Evolutionary conservation across 331 rosid genomes (phyloP), one percentile per base, ranked within the genome.

Genomic region (Rosa hybrid): DNA sequence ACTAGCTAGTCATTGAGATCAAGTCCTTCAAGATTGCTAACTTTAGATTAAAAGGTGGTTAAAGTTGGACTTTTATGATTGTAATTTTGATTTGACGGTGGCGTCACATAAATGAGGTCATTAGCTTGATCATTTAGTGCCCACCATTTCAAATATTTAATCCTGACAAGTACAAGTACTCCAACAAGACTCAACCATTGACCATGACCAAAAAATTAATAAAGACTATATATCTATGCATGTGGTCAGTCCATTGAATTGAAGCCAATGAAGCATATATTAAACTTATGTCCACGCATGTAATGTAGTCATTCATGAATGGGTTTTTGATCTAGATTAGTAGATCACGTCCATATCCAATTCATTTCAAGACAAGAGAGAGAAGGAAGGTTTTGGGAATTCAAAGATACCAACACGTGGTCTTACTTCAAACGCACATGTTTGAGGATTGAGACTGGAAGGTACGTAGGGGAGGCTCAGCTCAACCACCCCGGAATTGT

Each of bases 191-290:
- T 53, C 38, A 64, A 12, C 25, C 74, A 78, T 25, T 80, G 89
- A 86, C 83, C 86, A 34, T 49, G 88, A 83, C 89, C 81, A 75
- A 77, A 84, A 20, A 48, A 67, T 71, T 51, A 21, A 60, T 1
- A 4, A 83, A 68, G 14, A 0, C 2, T 44, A 27, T 16, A 13
- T 4, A 13, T 4, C 39, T 34, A 45, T 42, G 46, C 25, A 53
- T 72, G 60, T 54, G 79, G 87, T 84, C 84, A 78, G 74, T 87
- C 79, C 90, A 87, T 51, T 81, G 91, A 79, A 84, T 68, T 2
- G 16, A 74, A 49, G 46, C 46, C 8, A 6, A 27, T 9, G 16
- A 71, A 53, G 45, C 42, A 13, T 12, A 4, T 2, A 13, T 27
- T 3, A 42, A 67, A 10, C 18, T 21, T 21, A 38, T 30, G 77